Conservation (phyloP, 1,139 yeast species). For the Kodamaea ohmeri region DNA sequence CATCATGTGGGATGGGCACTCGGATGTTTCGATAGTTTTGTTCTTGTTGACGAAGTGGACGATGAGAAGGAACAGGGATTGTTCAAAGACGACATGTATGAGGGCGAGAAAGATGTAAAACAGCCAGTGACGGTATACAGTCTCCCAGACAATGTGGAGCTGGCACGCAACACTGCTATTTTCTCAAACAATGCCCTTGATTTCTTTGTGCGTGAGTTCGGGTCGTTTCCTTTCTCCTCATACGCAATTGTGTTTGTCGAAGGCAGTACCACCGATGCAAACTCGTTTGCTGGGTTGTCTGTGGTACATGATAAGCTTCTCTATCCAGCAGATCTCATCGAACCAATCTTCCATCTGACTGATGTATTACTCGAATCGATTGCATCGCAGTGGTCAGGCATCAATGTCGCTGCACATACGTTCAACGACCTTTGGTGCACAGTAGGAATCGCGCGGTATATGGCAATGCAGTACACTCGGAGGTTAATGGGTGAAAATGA, state of each 20-base stretch:
- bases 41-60: conserved; percentile 40
- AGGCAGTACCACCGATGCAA: conserved; percentile 48
- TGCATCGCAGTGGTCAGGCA: conserved; percentile 92
- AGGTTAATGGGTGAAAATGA: conserved; percentile 82
- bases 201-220: conserved; percentile 81
- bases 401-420: conserved; percentile 79
- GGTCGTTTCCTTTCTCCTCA: conserved; percentile 88
- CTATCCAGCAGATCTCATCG: conserved; percentile 77
- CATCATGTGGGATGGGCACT: conserved; percentile 97
- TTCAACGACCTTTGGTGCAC: conserved; percentile 92
- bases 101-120: conserved; percentile 37
- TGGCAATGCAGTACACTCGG: conserved; percentile 71
- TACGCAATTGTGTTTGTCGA: conserved; percentile 75
- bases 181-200: conserved; percentile 78
- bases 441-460: conserved; percentile 78
- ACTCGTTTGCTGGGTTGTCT: conserved; percentile 76
- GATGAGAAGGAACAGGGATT: conserved; percentile 26
- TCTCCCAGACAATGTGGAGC: conserved; percentile 52
- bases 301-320: conserved; percentile 61
- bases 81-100: conserved; percentile 34
- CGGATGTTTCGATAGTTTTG: conserved; percentile 74
- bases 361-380: conserved; percentile 66
- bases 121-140: conserved; percentile 58
- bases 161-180: conserved; percentile 72
- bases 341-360: conserved; percentile 72